These are phyloP conservation scores for Taphrina confusa DNA, from an alignment of 1,139 yeast genomes.

Conservation along the genomic window DNA sequence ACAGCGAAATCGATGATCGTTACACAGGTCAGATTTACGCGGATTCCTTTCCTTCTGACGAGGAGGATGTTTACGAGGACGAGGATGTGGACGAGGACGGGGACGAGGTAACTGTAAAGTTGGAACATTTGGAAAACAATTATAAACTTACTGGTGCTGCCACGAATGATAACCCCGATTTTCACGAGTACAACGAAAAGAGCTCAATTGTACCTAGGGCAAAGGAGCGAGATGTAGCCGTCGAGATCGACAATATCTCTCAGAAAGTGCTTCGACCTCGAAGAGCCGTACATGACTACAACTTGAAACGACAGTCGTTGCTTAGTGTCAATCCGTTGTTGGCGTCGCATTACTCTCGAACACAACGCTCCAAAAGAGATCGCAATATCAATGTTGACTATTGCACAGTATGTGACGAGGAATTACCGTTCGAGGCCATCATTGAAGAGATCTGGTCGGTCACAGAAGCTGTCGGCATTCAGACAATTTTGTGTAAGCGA, in stretches of 20 bases:
- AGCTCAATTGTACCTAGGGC: background rate
- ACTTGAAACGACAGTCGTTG: slow-evolving; percentile 13
- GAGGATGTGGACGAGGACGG: background rate
- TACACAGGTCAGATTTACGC: background rate
- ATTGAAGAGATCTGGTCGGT: background rate
- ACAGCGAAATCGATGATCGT: background rate
- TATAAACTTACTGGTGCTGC: background rate
- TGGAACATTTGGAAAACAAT: background rate
- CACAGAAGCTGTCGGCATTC: background rate
- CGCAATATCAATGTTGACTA: slow-evolving; percentile 2
- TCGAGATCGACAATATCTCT: too few species aligned
- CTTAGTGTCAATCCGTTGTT: slow-evolving; percentile 4
- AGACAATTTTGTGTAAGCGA: slow-evolving; percentile 15
- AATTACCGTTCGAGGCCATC: background rate
- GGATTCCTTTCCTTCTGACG: slow-evolving; percentile 8
- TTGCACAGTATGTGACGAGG: slow-evolving; percentile 26
- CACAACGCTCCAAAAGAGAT: background rate
- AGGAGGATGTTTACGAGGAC: background rate
- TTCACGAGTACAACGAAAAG: background rate
- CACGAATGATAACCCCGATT: background rate
- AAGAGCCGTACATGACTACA: slow-evolving; percentile 19
- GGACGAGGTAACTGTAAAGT: background rate
- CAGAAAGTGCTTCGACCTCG: slow-evolving; percentile 23
- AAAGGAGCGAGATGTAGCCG: too few species aligned
- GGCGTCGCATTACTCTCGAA: background rate